A percentile compares a stretch with the other conserved stretches of the same genome.
These are phyloP conservation scores for Encephalitozoon romaleae DNA, from an alignment of 371 early-diverging fungal species.

Conservation along the genomic window DNA sequence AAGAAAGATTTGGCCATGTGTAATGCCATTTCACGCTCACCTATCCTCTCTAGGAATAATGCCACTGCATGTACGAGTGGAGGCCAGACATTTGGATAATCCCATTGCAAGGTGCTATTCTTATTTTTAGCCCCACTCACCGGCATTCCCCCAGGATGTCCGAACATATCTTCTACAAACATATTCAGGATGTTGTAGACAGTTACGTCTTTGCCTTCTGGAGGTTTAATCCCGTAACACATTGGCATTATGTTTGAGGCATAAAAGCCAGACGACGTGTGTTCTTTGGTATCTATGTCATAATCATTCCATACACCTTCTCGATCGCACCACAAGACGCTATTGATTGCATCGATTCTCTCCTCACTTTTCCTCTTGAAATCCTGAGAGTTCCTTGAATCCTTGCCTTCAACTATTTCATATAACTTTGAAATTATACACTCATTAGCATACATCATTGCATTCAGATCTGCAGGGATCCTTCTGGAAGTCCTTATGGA, in stretches of 20 bases:
- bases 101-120: conserved; percentile 66
- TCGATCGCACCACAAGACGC: conserved; percentile 57
- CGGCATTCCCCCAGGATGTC: conserved; percentile 66
- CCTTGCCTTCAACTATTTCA: conserved; percentile 36
- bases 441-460: conserved; percentile 69
- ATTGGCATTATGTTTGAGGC: conserved; percentile 62
- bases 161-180: conserved; percentile 46
- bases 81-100: conserved; percentile 73
- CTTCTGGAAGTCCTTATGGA: conserved; percentile 64
- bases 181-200: conserved; percentile 28
- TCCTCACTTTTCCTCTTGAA: conserved; percentile 47
- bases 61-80: conserved; percentile 60
- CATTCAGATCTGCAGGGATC: conserved; percentile 75
- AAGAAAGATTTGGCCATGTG: conserved; percentile 65
- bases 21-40: conserved; percentile 54
- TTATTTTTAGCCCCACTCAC: conserved; percentile 60
- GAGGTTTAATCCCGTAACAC: conserved; percentile 63
- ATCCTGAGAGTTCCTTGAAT: not conserved
- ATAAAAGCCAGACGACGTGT: conserved; percentile 61
- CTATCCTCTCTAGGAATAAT: conserved; percentile 35
- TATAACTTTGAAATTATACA: conserved; percentile 63
- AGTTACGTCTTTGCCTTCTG: not conserved
- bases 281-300: conserved; percentile 39
- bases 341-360: conserved; percentile 54
- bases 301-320: conserved; percentile 59